Conservation (phyloP, 345 rosid species). For the Turritis glabra region DNA sequence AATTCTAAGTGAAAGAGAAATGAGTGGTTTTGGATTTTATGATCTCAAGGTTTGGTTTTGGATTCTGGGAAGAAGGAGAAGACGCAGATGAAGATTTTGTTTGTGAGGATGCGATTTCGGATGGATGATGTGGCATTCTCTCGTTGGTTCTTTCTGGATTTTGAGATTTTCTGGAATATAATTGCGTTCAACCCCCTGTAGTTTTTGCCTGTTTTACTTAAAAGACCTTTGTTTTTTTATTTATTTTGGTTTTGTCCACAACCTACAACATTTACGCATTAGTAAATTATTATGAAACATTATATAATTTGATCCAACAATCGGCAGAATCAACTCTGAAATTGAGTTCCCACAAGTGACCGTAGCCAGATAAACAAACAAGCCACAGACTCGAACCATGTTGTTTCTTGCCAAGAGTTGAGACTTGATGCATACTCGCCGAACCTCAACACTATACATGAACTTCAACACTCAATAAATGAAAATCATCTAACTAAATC, state of each 20-base stretch:
- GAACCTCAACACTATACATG: constrained; percentile 5
- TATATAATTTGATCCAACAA: background rate
- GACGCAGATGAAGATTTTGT: constrained; percentile 18
- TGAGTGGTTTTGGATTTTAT: constrained; percentile 31
- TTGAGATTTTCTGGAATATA: constrained; percentile 19
- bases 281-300: background rate
- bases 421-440: constrained; percentile 27
- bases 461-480: constrained; percentile 1
- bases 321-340: background rate
- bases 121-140: constrained; percentile 29
- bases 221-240: background rate
- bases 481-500: constrained; percentile 25
- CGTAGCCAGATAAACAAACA: background rate
- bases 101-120: constrained; percentile 39
- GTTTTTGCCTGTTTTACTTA: background rate
- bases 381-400: background rate
- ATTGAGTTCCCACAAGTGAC: background rate
- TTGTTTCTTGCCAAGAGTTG: background rate
- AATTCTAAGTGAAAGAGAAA: background rate
- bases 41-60: background rate
- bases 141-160: constrained; percentile 41
- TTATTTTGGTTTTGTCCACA: background rate
- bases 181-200: background rate
- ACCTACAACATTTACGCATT: background rate
- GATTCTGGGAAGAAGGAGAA: background rate